phyloP scores from a whole-genome alignment of 2,329 filamentous ascomycete genomes.

The Penicillium griseofulvum region DNA sequence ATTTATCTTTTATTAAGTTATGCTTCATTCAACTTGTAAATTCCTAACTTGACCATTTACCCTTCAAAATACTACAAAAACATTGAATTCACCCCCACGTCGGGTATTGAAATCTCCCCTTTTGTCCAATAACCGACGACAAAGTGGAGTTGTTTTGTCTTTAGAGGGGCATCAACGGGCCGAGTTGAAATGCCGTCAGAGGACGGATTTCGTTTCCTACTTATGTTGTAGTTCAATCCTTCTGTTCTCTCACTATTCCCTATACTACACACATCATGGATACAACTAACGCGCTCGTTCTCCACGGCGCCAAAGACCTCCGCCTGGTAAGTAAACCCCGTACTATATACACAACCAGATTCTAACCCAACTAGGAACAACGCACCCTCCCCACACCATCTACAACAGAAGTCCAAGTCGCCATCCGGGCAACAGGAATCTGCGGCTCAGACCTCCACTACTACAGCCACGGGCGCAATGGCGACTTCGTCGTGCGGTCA shows the following conservation, averaged over 20 bases:
- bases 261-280: conserved; percentile 21
- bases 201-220: background rate
- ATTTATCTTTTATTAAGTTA: background rate
- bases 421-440: conserved; percentile 64
- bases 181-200: conserved; percentile 9
- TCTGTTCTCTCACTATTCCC: background rate
- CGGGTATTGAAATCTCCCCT: conserved; percentile 17
- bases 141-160: background rate
- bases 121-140: conserved; percentile 13
- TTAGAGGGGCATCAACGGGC: conserved; percentile 9
- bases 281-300: conserved; percentile 47
- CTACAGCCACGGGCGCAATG: conserved; percentile 83
- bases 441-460: conserved; percentile 77
- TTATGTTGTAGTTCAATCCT: background rate
- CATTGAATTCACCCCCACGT: background rate
- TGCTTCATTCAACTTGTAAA: background rate
- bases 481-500: conserved; percentile 76
- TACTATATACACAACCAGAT: background rate
- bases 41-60: background rate
- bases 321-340: conserved; percentile 49
- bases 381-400: conserved; percentile 49
- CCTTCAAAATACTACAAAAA: background rate
- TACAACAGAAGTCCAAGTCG: conserved; percentile 60
- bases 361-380: conserved; percentile 50
- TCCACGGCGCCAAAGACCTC: conserved; percentile 61